Base-by-base conservation (phyloP, 1,284 basidiomycete genomes). In the Stygiomarasmius scandens region DNA sequence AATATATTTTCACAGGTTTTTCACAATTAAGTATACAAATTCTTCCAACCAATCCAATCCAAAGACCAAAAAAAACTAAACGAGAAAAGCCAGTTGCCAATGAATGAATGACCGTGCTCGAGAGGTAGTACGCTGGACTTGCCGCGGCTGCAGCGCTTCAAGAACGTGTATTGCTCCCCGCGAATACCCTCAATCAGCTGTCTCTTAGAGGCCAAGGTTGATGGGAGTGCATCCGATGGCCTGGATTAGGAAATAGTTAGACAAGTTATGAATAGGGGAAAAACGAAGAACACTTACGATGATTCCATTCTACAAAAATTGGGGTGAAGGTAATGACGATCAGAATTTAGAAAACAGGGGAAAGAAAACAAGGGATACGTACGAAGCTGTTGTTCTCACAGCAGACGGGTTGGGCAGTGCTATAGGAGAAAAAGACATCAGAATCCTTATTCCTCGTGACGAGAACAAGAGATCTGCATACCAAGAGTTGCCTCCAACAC, bases 261-360 rank as follows among this genome's bases (percentile, higher is more conserved):
- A n/a, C n/a, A n/a, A n/a, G n/a, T n/a, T n/a, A n/a, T n/a, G n/a
- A n/a, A n/a, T n/a, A n/a, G n/a, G n/a, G n/a, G n/a, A n/a, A n/a
- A n/a, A n/a, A n/a, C n/a, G n/a, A n/a, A n/a, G n/a, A n/a, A n/a
- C n/a, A n/a, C n/a, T n/a, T n/a, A n/a, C n/a, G 56, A 65, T 60
- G 61, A 72, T 64, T 41, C 63, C 64, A 52, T 62, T 60, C 55
- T 44, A 43, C 22, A 49, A 23, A 52, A n/a, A 52, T 49, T 5
- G 12, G 12, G 6, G 29, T 12, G 29, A 6, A 32, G 12, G 29
- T 19, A 23, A 9, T 25, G 27, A 52, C 23, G 25, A 24, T n/a
- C 27, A 48, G 38, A 23, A 55, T n/a, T 51, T 23, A 63, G 58
- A 49, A 56, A 52, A n/a, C 36, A 27, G 6, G 23, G n/a, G 25